A percentile compares a stretch with the other conserved stretches of the same genome.
These are phyloP conservation scores for Miscanthus lutarioriparius DNA, from an alignment of 176 grass and related monocot genomes.

Conservation along the genomic window DNA sequence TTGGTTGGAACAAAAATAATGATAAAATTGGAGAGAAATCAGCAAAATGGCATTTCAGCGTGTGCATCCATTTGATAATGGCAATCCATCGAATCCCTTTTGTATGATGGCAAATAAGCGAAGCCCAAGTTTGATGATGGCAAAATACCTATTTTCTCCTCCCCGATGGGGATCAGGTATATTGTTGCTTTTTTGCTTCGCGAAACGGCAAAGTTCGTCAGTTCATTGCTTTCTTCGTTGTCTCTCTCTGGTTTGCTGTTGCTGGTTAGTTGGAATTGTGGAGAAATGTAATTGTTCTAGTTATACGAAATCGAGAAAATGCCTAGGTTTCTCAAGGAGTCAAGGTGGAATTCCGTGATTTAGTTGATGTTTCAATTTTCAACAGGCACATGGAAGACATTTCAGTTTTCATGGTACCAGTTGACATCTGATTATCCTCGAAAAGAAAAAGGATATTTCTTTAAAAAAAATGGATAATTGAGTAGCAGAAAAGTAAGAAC, in stretches of 20 bases:
- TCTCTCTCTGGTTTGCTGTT: background rate
- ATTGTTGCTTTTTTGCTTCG: background rate
- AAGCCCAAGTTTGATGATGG: no score
- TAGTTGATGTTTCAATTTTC: background rate
- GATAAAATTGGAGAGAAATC: no score
- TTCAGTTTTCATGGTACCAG: background rate
- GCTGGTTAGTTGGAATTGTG: background rate
- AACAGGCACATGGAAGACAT: background rate
- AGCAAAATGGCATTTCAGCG: no score
- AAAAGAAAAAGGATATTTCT: background rate
- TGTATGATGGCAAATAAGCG: no score
- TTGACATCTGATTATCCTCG: background rate
- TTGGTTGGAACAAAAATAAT: no score
- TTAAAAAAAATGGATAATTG: background rate
- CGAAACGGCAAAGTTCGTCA: background rate
- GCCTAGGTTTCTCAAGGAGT: background rate
- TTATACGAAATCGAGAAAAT: background rate
- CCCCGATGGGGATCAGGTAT: slow-evolving; percentile 71
- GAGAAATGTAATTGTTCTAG: background rate
- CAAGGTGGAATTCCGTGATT: background rate
- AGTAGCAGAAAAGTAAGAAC: no score
- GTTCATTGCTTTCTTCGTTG: background rate
- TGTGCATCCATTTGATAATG: no score
- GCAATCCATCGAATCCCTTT: no score
- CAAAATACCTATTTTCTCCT: no score